phyloP scores from a whole-genome alignment of 306 rosid genomes.

The Malus sylvestris region DNA sequence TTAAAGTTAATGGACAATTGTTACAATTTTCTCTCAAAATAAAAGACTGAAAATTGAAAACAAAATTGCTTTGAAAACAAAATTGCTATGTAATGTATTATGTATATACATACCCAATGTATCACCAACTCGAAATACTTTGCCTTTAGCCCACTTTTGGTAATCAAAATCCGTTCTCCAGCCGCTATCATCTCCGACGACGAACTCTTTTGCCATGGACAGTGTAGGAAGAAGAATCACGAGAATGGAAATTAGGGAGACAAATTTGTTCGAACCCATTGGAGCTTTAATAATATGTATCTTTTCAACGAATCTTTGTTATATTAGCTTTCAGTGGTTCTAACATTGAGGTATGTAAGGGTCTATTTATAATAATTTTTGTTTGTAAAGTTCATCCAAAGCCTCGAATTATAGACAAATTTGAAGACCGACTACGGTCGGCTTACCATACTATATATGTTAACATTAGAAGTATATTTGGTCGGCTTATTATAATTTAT shows the following conservation, averaged over 20 bases:
- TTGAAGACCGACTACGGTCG: neutral
- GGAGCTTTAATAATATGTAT: neutral
- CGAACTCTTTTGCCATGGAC: constrained; percentile 30
- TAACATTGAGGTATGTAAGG: neutral
- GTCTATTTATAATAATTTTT: neutral
- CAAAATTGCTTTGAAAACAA: too few species aligned
- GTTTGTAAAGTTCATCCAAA: neutral
- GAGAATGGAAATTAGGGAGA: constrained; percentile 16
- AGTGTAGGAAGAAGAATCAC: constrained; percentile 30
- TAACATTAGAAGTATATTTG: neutral
- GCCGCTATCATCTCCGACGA: constrained; percentile 37
- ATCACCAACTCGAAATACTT: constrained; percentile 39
- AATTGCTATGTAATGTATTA: too few species aligned
- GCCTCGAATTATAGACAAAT: neutral
- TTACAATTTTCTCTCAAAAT: too few species aligned
- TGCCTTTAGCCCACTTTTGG: constrained; percentile 29
- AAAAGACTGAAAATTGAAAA: too few species aligned
- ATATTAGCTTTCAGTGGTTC: neutral
- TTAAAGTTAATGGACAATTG: too few species aligned
- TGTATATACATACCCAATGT: constrained; percentile 21
- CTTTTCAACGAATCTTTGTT: neutral
- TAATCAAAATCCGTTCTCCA: constrained; percentile 31
- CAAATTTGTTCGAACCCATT: neutral
- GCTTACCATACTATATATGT: neutral
- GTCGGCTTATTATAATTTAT: constrained; percentile 3